Evolutionary conservation across 2,329 filamentous ascomycete species (phyloP).

Genomic region (Pyrenochaeta sp.): DNA sequence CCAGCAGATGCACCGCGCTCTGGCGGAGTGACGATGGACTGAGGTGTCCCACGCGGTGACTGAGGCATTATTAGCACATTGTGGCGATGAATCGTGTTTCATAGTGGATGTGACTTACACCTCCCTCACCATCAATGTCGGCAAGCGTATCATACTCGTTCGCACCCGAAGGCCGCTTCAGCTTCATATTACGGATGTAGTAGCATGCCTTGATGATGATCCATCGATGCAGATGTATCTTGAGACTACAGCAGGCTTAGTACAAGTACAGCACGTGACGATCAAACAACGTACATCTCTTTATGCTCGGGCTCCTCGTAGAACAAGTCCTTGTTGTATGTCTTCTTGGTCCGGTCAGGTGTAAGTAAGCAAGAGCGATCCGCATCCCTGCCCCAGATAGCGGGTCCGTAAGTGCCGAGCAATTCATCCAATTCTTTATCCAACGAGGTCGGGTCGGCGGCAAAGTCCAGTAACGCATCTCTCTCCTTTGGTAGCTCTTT

Average conservation of each 20-base stretch:
- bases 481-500: slow-evolving; percentile 49
- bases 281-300: slow-evolving; percentile 36
- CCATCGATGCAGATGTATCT: slow-evolving; percentile 49
- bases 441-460: slow-evolving; percentile 41
- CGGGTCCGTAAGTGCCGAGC: slow-evolving; percentile 42
- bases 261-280: slow-evolving; percentile 7
- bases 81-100: background rate
- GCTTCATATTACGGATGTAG: slow-evolving; percentile 49
- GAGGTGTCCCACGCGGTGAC: slow-evolving; percentile 43
- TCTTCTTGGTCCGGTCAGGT: slow-evolving; percentile 44
- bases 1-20: slow-evolving; percentile 27
- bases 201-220: slow-evolving; percentile 52
- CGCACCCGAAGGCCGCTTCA: slow-evolving; percentile 42
- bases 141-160: slow-evolving; percentile 43
- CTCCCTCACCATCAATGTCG: slow-evolving; percentile 40
- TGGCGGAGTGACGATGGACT: slow-evolving; percentile 35
- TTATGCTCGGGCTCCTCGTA: slow-evolving; percentile 45
- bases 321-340: slow-evolving; percentile 44
- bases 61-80: slow-evolving; percentile 26
- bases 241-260: slow-evolving; percentile 36
- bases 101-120: slow-evolving; percentile 17
- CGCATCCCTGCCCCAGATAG: slow-evolving; percentile 47
- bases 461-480: slow-evolving; percentile 49
- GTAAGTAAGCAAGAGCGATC: slow-evolving; percentile 45
- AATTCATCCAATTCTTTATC: slow-evolving; percentile 45